Base-by-base conservation (phyloP, 495 filamentous ascomycete species). In the Penicillium mononematosum region DNA sequence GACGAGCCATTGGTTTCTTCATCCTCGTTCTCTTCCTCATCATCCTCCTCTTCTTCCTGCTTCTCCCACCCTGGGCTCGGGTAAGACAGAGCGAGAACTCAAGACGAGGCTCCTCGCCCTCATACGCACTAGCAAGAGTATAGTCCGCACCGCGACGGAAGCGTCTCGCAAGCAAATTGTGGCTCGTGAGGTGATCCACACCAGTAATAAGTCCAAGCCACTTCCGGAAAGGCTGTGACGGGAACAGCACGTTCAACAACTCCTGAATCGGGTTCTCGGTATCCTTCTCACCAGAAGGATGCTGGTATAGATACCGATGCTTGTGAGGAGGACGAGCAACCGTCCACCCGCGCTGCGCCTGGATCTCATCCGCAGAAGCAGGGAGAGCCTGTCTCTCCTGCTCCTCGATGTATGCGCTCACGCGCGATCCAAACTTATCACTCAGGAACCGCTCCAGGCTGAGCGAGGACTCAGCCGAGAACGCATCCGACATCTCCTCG, bases 271-370 rank as follows among this genome's bases (percentile, higher is more conserved):
- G 90, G n/a, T 78, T 73, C 8, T 75, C 65, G 57, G 69, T 48
- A 39, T 70, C 69, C 41, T 64, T 25, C 9, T 64, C 22, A 5
- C 43, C 64, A 1, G 75, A 68, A 12, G 74, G 61, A 52, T 91
- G 83, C 41, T 89, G 82, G 72, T 90, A 99, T 11, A 95, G 74
- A 73, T 87, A 99, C 4, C 92, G 90, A 63, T 96, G 92, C 72
- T 98, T 99, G 74, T 98, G 92, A 3, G 94, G 94, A 32, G 94
- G 94, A 14, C 85, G 79, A 20, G 94, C 89, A 14, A 94, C 86
- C 41, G 81, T 82, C 89, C 89, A 93, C 8, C 77, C 74, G 25
- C 75, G 79, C 56, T 62, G 57, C 5, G 80, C 78, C 58, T 89
- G 81, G 52, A 90, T 85, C 54, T 85, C 82, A 2, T 75, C 64